A percentile compares a stretch with the other conserved stretches of the same genome.
Evolutionary conservation across 306 rosid genomes (phyloP).

Genomic region (Lotus japonicus): DNA sequence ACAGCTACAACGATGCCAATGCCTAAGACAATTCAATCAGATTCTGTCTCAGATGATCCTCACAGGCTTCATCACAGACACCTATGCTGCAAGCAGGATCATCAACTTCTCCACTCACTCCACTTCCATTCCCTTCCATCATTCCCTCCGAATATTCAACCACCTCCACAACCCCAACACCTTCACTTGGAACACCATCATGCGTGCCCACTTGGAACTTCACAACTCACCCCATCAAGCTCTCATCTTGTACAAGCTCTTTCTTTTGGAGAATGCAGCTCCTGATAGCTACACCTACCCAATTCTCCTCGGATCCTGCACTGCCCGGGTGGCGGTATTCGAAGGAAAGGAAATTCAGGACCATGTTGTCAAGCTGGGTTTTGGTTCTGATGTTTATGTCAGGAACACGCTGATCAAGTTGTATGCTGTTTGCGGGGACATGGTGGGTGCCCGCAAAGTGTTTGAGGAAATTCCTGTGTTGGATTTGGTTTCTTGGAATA

Average conservation of each 20-base stretch:
- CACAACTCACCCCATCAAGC: slow-evolving; percentile 39
- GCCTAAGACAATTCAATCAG: slow-evolving; percentile 40
- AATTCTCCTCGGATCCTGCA: slow-evolving; percentile 56
- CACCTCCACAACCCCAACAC: slow-evolving; percentile 50
- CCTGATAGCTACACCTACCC: slow-evolving; percentile 48
- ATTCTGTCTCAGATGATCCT: slow-evolving; percentile 63
- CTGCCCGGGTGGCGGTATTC: slow-evolving; percentile 32
- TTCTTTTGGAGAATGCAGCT: neutral
- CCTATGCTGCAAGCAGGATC: slow-evolving; percentile 64
- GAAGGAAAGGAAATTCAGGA: slow-evolving; percentile 57
- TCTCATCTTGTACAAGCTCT: slow-evolving; percentile 3
- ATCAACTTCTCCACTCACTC: slow-evolving; percentile 43
- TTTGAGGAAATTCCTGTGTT: slow-evolving; percentile 61
- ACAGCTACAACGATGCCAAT: slow-evolving; percentile 35
- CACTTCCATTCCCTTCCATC: slow-evolving; percentile 33
- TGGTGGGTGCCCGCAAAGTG: slow-evolving; percentile 48
- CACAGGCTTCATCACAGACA: slow-evolving; percentile 53
- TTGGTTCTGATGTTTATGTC: slow-evolving; percentile 50
- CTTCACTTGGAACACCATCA: slow-evolving; percentile 74
- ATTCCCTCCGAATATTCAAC: slow-evolving; percentile 40
- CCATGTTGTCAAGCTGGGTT: slow-evolving; percentile 55
- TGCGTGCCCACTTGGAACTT: slow-evolving; percentile 50
- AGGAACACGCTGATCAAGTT: slow-evolving; percentile 61
- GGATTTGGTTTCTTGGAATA: slow-evolving; percentile 80
- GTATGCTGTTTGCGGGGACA: slow-evolving; percentile 56